phyloP scores from a whole-genome alignment of 2,329 filamentous ascomycete species.

The Calonectria multiphialidica region DNA sequence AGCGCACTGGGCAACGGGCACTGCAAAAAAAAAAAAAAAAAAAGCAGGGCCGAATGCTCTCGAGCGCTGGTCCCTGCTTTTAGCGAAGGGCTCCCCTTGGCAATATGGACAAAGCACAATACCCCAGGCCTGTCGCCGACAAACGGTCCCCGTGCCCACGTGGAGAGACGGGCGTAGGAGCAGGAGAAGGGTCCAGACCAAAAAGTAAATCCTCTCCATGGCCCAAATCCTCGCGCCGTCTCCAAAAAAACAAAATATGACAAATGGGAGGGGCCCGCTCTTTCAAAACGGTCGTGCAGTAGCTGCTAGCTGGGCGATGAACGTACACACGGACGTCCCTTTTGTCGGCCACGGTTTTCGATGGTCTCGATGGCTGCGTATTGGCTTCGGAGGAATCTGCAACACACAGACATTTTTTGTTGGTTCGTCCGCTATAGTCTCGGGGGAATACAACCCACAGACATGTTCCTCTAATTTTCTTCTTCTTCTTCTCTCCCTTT shows the following conservation, averaged over 20 bases:
- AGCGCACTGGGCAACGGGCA: background rate
- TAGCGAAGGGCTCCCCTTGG: background rate
- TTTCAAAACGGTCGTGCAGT: constrained; percentile 17
- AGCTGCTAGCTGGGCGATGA: background rate
- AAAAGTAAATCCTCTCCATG: background rate
- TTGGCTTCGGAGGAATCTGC: background rate
- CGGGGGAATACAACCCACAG: background rate
- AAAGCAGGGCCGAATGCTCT: constrained; percentile 26
- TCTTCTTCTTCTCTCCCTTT: background rate
- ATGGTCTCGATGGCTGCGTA: background rate
- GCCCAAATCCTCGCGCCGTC: background rate
- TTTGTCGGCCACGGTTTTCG: background rate
- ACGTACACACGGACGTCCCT: background rate
- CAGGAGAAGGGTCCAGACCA: background rate
- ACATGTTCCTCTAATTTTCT: background rate
- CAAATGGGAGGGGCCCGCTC: constrained; percentile 2
- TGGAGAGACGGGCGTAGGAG: background rate
- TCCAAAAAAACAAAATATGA: background rate
- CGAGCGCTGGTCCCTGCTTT: constrained; percentile 13
- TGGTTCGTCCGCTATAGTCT: background rate
- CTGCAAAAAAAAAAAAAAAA: no score
- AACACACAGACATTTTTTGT: constrained; percentile 3
- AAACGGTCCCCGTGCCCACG: constrained; percentile 9
- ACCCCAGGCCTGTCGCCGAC: background rate
- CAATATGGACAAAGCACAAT: background rate